A percentile compares a stretch with the other conserved stretches of the same genome.
Evolutionary conservation across 2,329 filamentous ascomycete species (phyloP).

Genomic region (Aspergillus ibericus): DNA sequence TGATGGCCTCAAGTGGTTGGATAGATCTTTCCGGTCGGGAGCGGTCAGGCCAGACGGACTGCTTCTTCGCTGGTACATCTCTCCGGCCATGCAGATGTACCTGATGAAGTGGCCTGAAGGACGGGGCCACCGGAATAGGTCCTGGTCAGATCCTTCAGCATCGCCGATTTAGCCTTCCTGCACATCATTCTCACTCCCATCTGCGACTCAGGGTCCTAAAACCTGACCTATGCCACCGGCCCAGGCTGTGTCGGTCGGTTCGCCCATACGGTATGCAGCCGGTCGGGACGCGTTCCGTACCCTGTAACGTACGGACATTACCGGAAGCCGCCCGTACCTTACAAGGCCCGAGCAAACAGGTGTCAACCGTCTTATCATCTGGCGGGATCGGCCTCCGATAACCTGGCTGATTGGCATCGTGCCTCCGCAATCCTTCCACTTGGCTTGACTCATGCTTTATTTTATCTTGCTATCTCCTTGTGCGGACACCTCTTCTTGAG

Average conservation of each 20-base stretch:
- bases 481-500: neutral
- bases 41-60: neutral
- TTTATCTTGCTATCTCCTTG: neutral
- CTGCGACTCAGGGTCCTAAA: neutral
- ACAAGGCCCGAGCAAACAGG: neutral
- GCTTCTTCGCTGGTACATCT: neutral
- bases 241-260: neutral
- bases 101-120: neutral
- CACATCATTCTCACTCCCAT: neutral
- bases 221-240: neutral
- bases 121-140: no score
- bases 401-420: neutral
- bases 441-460: neutral
- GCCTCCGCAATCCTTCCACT: neutral
- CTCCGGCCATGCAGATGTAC: neutral
- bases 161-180: neutral
- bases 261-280: neutral
- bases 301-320: neutral
- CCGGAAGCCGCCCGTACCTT: neutral
- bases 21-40: neutral
- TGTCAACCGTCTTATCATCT: neutral
- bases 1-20: neutral
- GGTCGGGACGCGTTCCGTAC: neutral
- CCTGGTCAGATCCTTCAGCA: neutral
- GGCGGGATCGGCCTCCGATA: constrained; percentile 1